Evolutionary conservation across 2,329 filamentous ascomycete species (phyloP).

Genomic region (Tolypocladium ophioglossoides): DNA sequence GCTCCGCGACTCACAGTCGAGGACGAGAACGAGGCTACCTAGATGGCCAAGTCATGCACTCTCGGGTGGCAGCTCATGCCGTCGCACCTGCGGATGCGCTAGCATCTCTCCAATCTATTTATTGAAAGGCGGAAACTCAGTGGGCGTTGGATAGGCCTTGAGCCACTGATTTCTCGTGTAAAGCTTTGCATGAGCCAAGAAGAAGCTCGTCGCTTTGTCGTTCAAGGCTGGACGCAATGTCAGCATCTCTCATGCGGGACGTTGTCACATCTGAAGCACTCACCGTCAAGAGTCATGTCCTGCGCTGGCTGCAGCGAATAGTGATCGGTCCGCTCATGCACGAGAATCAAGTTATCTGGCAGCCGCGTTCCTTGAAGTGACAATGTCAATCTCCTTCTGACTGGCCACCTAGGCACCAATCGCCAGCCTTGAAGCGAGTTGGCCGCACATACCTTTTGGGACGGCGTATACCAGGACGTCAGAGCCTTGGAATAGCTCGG

Average conservation of each 20-base stretch:
- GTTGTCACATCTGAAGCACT: not conserved
- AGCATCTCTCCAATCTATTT: too few relatives aligned
- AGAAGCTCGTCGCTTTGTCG: slow-evolving; percentile 4
- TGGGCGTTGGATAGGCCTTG: not conserved
- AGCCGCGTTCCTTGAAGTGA: slow-evolving; percentile 7
- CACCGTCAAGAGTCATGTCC: slow-evolving; percentile 5
- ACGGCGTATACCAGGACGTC: slow-evolving; percentile 8
- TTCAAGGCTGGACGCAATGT: slow-evolving; percentile 5
- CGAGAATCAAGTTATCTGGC: slow-evolving; percentile 9
- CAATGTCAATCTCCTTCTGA: not conserved
- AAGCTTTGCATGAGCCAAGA: not conserved
- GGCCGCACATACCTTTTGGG: slow-evolving; percentile 3
- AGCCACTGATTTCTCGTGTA: slow-evolving; percentile 7
- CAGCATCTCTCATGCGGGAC: not conserved
- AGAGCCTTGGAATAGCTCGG: slow-evolving; percentile 4
- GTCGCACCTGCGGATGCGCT: too few relatives aligned
- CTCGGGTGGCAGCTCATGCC: too few relatives aligned
- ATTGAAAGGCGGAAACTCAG: not conserved
- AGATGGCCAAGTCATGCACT: too few relatives aligned
- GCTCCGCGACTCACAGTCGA: too few relatives aligned
- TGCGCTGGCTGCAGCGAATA: slow-evolving; percentile 11
- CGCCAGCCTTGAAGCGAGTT: not conserved
- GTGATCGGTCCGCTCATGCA: slow-evolving; percentile 12
- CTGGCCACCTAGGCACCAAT: too few relatives aligned
- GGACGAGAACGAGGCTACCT: too few relatives aligned